Evolutionary conservation across 2,329 filamentous ascomycete genomes (phyloP), one percentile per base, ranked within the genome.

Genomic region (Xylariaceae sp.): DNA sequence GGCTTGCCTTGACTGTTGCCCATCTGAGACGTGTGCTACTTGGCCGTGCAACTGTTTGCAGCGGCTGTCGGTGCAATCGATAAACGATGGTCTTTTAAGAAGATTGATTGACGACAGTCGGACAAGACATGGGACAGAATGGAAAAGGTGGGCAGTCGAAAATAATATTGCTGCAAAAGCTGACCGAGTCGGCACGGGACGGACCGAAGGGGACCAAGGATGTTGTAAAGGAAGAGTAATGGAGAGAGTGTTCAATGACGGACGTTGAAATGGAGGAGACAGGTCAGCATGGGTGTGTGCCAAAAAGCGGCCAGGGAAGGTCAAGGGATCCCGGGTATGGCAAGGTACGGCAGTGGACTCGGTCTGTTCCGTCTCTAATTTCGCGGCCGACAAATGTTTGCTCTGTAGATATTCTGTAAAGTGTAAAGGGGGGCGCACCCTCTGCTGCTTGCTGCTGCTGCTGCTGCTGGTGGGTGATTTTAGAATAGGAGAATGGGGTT

Each of bases 1-100:
- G 86, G 87, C 67, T 96, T 96, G 66, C 89, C 89, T 67, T 90
- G 88, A 62, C 83, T 85, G 70, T 97, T 96, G 63, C 90, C 90
- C 90, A 97, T 97, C 35, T 46, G 45, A 37, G 52, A 42, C 31
- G 40, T 33, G 23, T 30, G 37, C 33, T 42, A 21, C 34, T 47
- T 35, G 37, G 30, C 44, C 36, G 23, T 37, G 35, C 30, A 15
- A 28, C 15, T 43, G 31, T 18, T 33, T 21, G 24, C 12, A 33
- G 36, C 14, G 31, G 27, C 31, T 14, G 13, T 32, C 24, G 17
- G 35, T 32, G 38, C 27, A 39, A 39, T 27, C 23, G 33, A 33
- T 13, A 31, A 17, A 33, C 26, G 31, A 32, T 28, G 36, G 23
- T 27, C 33, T 26, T 38, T n/a, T n/a, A n/a, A n/a, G 27, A 38